A percentile compares a stretch with the other conserved stretches of the same genome.
Evolutionary conservation across 768 basidiomycete genomes (phyloP).

Genomic region (Amylocystis lapponica): DNA sequence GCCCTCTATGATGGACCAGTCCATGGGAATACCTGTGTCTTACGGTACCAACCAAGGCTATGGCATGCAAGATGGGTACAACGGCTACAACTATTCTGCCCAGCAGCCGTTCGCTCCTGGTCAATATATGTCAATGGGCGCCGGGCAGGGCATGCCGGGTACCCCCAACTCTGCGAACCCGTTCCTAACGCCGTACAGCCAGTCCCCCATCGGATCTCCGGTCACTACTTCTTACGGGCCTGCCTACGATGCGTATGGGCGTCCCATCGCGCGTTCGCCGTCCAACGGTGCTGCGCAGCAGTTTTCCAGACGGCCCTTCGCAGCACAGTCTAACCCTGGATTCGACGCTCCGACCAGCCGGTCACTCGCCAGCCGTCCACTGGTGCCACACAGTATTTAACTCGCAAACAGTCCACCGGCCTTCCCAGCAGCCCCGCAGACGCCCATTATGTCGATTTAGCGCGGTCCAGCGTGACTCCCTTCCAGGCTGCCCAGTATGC

Average conservation of each 20-base stretch:
- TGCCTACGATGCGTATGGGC: constrained; percentile 23
- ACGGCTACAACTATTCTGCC: constrained; percentile 3
- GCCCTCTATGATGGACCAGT: constrained; percentile 59
- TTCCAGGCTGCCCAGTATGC: constrained; percentile 73
- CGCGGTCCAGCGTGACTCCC: constrained; percentile 64
- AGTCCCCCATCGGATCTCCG: constrained; percentile 32
- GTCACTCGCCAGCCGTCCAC: constrained; percentile 12
- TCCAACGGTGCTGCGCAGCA: constrained; percentile 7
- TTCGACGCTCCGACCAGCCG: constrained; percentile 1
- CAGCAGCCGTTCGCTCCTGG: constrained; percentile 32
- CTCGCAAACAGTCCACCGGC: constrained; percentile 15
- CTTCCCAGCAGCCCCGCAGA: constrained; percentile 5
- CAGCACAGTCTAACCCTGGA: background rate
- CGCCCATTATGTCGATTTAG: constrained; percentile 57
- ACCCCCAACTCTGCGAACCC: constrained; percentile 31
- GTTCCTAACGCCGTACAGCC: constrained; percentile 33
- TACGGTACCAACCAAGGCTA: background rate
- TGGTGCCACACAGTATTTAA: constrained; percentile 2
- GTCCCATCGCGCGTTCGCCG: constrained; percentile 14
- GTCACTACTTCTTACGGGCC: constrained; percentile 22
- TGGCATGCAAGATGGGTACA: constrained; percentile 7
- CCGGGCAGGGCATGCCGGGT: constrained; percentile 15
- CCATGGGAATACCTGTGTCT: constrained; percentile 15
- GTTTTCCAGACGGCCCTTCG: background rate
- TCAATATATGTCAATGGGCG: constrained; percentile 19